Evolutionary conservation across 2,329 filamentous ascomycete genomes (phyloP), one percentile per base, ranked within the genome.

Genomic region (Alternaria angustiovoidea): DNA sequence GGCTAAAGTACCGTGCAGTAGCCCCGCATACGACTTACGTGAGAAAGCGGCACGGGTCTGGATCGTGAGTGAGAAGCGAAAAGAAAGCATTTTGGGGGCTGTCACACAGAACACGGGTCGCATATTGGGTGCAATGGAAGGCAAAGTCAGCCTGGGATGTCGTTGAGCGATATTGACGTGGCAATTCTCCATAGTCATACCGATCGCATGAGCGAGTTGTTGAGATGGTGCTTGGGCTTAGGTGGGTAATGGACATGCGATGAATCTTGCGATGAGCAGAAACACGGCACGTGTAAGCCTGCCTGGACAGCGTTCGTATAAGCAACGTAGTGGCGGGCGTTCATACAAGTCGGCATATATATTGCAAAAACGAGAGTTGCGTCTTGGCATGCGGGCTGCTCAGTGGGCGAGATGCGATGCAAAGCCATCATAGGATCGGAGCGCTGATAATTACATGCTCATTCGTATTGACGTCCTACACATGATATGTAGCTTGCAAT

Each of bases 11-110:
- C 22, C 39, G 14, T 52, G 54, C 54, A 52, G 46, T 3, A 20
- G 47, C 22, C 47, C 47, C 39, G 47, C 54, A 46, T 43, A 22
- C 18, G 47, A 41, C n/a, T 30, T 43, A 51, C 44, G 54, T 52
- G 38, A 57, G 47, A 57, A 36, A 52, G 47, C 44, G 54, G 54
- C 47, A 57, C 47, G 43, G 52, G 28, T 38, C n/a, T 39, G 32
- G 24, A 24, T 42, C 34, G n/a, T 28, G 24, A 16, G 54, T 42
- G 11, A 49, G 36, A 30, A 30, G 26, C 14, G 28, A 34, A 32
- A 11, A 26, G 22, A 42, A 39, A 51, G 54, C 39, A 26, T 56
- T 28, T 34, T 51, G 44, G 36, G 53, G 44, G 36, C 24, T n/a
- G 22, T 41, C 11, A 30, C 44, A 48, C 24, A 24, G 22, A 12